phyloP scores from a whole-genome alignment of 2,329 filamentous ascomycete genomes.

The Scytalidium sp. region DNA sequence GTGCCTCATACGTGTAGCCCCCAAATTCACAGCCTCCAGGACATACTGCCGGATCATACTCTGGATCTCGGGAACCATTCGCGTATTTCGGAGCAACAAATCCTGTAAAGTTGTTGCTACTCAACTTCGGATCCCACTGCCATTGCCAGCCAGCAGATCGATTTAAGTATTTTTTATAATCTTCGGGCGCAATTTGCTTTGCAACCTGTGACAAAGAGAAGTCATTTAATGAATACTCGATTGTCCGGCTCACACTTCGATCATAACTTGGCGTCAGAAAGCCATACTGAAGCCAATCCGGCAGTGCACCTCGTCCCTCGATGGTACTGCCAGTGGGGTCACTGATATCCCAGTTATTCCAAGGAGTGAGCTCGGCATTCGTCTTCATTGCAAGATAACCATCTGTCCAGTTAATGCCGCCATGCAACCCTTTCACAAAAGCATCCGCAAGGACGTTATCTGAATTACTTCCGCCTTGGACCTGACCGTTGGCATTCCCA shows the following conservation, averaged over 20 bases:
- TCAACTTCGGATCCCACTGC: slow-evolving; percentile 62
- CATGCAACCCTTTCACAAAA: slow-evolving; percentile 63
- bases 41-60: slow-evolving; percentile 37
- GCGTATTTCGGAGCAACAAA: slow-evolving; percentile 62
- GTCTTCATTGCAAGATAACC: slow-evolving; percentile 62
- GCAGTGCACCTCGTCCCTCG: slow-evolving; percentile 65
- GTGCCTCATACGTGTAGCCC: slow-evolving; percentile 47
- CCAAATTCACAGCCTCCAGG: slow-evolving; percentile 50
- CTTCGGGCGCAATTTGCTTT: slow-evolving; percentile 45
- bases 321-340: slow-evolving; percentile 59
- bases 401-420: slow-evolving; percentile 60
- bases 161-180: slow-evolving; percentile 56
- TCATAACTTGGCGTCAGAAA: slow-evolving; percentile 63
- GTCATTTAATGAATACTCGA: slow-evolving; percentile 69
- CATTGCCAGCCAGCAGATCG: slow-evolving; percentile 69
- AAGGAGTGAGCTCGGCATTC: slow-evolving; percentile 61
- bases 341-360: slow-evolving; percentile 52
- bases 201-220: slow-evolving; percentile 61
- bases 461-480: slow-evolving; percentile 67
- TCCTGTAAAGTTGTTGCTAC: slow-evolving; percentile 57
- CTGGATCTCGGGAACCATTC: slow-evolving; percentile 45
- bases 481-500: slow-evolving; percentile 66
- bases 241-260: slow-evolving; percentile 60
- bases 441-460: slow-evolving; percentile 73
- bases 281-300: slow-evolving; percentile 63